These are phyloP conservation scores for Omphalotus olearius DNA, from an alignment of 1,284 basidiomycete species.

Conservation along the genomic window DNA sequence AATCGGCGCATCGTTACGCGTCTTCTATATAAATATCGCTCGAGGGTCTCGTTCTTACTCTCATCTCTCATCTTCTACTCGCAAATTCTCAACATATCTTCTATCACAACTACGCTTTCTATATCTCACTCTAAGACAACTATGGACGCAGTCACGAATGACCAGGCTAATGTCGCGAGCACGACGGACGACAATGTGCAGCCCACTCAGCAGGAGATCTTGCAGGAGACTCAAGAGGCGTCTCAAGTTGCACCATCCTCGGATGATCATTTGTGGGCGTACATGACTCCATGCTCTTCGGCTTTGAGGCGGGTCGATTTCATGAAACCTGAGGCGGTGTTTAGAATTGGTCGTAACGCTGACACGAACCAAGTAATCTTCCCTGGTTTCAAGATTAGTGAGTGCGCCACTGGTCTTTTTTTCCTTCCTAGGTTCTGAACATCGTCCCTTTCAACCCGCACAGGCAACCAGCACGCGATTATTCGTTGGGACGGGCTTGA, in stretches of 20 bases:
- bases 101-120: too few relatives aligned
- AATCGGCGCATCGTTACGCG: too few relatives aligned
- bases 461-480: slow-evolving; percentile 64
- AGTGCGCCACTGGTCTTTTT: slow-evolving; percentile 29
- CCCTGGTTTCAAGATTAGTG: slow-evolving; percentile 69
- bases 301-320: background rate
- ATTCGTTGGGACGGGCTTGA: slow-evolving; percentile 63
- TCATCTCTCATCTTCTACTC: too few relatives aligned
- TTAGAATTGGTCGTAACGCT: slow-evolving; percentile 51
- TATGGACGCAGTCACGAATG: too few relatives aligned
- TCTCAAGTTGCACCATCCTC: background rate
- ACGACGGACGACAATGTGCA: too few relatives aligned
- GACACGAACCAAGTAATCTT: slow-evolving; percentile 51
- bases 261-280: slow-evolving; percentile 4
- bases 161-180: too few relatives aligned
- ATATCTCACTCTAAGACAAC: too few relatives aligned
- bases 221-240: background rate
- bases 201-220: background rate
- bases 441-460: background rate
- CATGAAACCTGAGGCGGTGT: slow-evolving; percentile 15
- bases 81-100: too few relatives aligned
- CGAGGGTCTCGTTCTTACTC: too few relatives aligned
- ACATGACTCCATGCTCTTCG: background rate
- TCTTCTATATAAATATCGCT: too few relatives aligned
- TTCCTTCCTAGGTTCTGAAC: background rate